Conservation (phyloP, 148 eudicot genomes). For the Pouteria glomerata region DNA sequence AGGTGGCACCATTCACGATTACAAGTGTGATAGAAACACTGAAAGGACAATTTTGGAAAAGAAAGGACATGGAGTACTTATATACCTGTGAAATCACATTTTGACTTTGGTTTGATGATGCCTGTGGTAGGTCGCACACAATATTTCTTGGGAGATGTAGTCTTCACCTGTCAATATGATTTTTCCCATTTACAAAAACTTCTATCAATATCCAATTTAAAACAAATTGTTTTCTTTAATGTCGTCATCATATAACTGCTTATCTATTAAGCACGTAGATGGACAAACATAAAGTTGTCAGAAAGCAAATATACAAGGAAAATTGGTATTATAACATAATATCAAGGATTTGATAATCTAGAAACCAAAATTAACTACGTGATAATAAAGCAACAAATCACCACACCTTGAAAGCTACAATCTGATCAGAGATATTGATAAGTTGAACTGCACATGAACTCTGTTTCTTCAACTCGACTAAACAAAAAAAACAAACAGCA, state of each 20-base stretch:
- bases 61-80: neutral
- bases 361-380: neutral
- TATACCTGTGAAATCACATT: conserved; percentile 50
- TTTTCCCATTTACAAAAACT: conserved; percentile 8
- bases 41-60: neutral
- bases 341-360: neutral
- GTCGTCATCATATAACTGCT: neutral
- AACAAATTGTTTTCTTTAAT: neutral
- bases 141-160: conserved; percentile 66
- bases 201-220: conserved; percentile 1
- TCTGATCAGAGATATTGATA: conserved; percentile 42
- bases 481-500: conserved; percentile 4
- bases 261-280: neutral
- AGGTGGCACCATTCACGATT: neutral
- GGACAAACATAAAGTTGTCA: neutral
- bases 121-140: conserved; percentile 63
- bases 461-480: conserved; percentile 78
- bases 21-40: neutral
- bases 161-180: conserved; percentile 55
- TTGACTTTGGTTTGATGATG: conserved; percentile 45
- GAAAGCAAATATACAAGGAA: neutral
- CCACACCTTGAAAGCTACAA: conserved; percentile 68
- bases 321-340: neutral
- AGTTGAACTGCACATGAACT: conserved; percentile 63
- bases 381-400: neutral